Percentiles rank a stretch among this genome's conserved stretches.
These are phyloP conservation scores for Xylariaceae sp. DNA, from an alignment of 2,329 filamentous ascomycete species.

Conservation along the genomic window DNA sequence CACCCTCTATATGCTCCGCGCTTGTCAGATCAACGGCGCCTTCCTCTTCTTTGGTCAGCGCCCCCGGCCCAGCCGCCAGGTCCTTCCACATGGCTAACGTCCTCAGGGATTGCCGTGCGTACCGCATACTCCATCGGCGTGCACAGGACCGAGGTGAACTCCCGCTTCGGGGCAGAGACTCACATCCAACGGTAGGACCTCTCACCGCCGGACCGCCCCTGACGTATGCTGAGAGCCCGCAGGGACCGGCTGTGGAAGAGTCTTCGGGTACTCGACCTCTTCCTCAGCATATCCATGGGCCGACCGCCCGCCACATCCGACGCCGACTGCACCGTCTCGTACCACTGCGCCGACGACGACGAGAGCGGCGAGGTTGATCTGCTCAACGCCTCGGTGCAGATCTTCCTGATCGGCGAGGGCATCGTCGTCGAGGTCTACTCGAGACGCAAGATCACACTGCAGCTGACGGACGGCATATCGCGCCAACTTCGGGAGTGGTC, in stretches of 20 bases:
- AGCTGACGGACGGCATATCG: constrained; percentile 46
- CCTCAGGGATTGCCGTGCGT: constrained; percentile 38
- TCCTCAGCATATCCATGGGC: constrained; percentile 46
- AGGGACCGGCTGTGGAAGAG: constrained; percentile 46
- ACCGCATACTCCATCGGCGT: constrained; percentile 46
- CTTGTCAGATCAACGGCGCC: constrained; percentile 47
- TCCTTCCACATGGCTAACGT: neutral
- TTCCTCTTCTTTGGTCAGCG: constrained; percentile 41
- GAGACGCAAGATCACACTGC: constrained; percentile 43
- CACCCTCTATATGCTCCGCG: constrained; percentile 46
- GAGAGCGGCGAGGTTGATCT: constrained; percentile 36
- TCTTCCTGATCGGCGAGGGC: constrained; percentile 42
- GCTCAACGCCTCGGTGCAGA: constrained; percentile 44
- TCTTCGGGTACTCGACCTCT: constrained; percentile 43
- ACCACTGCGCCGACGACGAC: constrained; percentile 27
- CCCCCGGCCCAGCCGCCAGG: neutral
- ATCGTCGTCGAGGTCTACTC: constrained; percentile 47
- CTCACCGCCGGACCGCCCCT: no score
- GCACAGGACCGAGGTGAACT: constrained; percentile 47
- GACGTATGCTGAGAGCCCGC: constrained; percentile 2
- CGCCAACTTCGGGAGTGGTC: constrained; percentile 46
- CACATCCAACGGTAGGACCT: constrained; percentile 29
- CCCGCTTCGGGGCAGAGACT: constrained; percentile 37
- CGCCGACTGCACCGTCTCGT: constrained; percentile 46
- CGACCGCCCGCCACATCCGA: constrained; percentile 46